Conservation (phyloP, 2,329 filamentous ascomycete species). For the Botrytis deweyae region DNA sequence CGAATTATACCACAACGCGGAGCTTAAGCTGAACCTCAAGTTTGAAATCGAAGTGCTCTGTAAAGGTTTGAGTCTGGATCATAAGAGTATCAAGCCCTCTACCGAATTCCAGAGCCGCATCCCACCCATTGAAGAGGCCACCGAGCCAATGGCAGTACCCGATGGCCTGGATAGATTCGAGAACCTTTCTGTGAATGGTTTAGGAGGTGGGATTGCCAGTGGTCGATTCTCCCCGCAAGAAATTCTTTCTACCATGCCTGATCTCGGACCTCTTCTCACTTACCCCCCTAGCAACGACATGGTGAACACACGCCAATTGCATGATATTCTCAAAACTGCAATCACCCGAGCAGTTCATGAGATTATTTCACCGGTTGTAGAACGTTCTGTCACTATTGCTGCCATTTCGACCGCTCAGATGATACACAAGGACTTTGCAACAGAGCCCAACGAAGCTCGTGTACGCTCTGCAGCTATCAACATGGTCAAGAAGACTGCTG, state of each 20-base stretch:
- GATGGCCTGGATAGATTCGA: constrained; percentile 81
- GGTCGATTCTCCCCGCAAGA: constrained; percentile 74
- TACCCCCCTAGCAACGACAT: constrained; percentile 81
- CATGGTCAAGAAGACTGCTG: constrained; percentile 92
- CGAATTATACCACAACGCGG: constrained; percentile 89
- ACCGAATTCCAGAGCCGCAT: constrained; percentile 79
- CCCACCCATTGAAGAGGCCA: constrained; percentile 59
- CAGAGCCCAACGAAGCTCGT: constrained; percentile 85
- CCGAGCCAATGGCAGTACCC: constrained; percentile 49
- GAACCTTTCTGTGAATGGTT: constrained; percentile 73
- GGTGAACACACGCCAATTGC: constrained; percentile 66
- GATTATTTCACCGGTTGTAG: constrained; percentile 96
- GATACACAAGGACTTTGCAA: constrained; percentile 93
- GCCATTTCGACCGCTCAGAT: constrained; percentile 95
- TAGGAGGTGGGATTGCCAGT: constrained; percentile 65
- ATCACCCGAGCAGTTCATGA: constrained; percentile 89
- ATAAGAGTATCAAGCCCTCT: constrained; percentile 86
- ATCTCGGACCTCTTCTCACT: constrained; percentile 74
- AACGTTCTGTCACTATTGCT: constrained; percentile 95
- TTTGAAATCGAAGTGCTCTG: constrained; percentile 98
- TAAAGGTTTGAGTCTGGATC: constrained; percentile 86
- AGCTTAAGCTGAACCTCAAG: constrained; percentile 93
- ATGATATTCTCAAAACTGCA: constrained; percentile 79
- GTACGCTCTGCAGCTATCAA: constrained; percentile 83
- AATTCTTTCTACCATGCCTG: constrained; percentile 78